A percentile compares a stretch with the other conserved stretches of the same genome.
Evolutionary conservation across 2,329 filamentous ascomycete genomes (phyloP).

Genomic region (Penicillium thymicola): DNA sequence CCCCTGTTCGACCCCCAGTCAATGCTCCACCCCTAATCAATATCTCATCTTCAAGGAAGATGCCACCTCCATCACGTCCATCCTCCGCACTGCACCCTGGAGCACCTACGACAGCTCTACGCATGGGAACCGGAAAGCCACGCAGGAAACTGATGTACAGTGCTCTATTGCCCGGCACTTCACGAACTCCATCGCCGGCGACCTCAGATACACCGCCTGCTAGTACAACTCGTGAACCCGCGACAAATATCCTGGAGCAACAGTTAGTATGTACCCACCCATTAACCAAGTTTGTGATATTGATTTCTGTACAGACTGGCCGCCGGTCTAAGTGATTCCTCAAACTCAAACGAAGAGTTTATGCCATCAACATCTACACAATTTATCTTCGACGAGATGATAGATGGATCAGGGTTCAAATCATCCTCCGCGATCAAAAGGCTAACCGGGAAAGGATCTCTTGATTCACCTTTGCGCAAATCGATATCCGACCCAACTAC

Average conservation of each 20-base stretch:
- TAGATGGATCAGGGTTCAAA: conserved; percentile 6
- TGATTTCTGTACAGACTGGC: conserved; percentile 13
- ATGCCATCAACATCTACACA: conserved; percentile 29
- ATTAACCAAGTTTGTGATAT: neutral
- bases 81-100: conserved; percentile 5
- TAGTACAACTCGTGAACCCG: neutral
- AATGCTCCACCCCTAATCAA: neutral
- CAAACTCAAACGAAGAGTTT: conserved; percentile 23
- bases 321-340: neutral
- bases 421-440: neutral
- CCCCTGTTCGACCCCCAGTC: too few relatives aligned
- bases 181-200: conserved; percentile 12
- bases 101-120: conserved; percentile 27
- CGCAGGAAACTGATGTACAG: conserved; percentile 46
- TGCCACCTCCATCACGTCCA: conserved; percentile 3
- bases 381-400: conserved; percentile 28
- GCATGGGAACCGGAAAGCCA: conserved; percentile 34
- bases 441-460: conserved; percentile 3
- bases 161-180: conserved; percentile 31
- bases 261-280: conserved; percentile 31
- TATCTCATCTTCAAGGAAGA: neutral
- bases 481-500: conserved; percentile 36
- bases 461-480: conserved; percentile 27
- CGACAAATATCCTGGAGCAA: conserved; percentile 10
- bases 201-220: conserved; percentile 5